phyloP scores from a whole-genome alignment of 164 flowering plant species.

The Vitis rotundifolia region DNA sequence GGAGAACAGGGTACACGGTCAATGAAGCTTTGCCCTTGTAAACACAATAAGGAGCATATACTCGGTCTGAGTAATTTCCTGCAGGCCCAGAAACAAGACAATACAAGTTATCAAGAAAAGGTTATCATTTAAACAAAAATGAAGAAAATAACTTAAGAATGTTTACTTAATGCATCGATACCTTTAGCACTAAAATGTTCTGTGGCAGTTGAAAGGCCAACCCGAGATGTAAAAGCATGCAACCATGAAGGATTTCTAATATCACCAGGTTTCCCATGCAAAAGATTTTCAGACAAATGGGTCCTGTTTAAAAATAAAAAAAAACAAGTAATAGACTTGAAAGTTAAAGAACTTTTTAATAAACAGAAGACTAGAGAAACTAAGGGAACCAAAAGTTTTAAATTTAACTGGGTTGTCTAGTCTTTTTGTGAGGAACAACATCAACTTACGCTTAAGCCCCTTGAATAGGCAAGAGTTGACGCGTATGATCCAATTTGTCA shows the following conservation, averaged over 20 bases:
- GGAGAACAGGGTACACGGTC: slow-evolving; percentile 50
- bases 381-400: too few relatives aligned
- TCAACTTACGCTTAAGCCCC: too few relatives aligned
- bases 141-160: neutral
- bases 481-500: too few relatives aligned
- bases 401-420: too few relatives aligned
- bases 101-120: neutral
- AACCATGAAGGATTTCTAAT: slow-evolving; percentile 15
- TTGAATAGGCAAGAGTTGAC: too few relatives aligned
- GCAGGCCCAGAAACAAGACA: slow-evolving; percentile 9
- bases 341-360: too few relatives aligned
- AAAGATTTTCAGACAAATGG: slow-evolving; percentile 12
- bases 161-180: slow-evolving; percentile 1
- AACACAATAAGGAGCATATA: slow-evolving; percentile 53
- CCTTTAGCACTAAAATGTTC: slow-evolving; percentile 24
- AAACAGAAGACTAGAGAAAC: too few relatives aligned
- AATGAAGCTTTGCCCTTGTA: slow-evolving; percentile 94
- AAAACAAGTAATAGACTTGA: too few relatives aligned
- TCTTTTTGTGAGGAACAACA: too few relatives aligned
- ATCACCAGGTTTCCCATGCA: slow-evolving; percentile 15
- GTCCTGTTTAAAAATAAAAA: slow-evolving; percentile 20
- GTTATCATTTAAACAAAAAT: neutral
- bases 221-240: slow-evolving; percentile 17
- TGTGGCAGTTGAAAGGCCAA: slow-evolving; percentile 33
- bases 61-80: slow-evolving; percentile 24